Evolutionary conservation across 106 monocot genomes (phyloP).

Genomic region (Platanthera zijinensis): DNA sequence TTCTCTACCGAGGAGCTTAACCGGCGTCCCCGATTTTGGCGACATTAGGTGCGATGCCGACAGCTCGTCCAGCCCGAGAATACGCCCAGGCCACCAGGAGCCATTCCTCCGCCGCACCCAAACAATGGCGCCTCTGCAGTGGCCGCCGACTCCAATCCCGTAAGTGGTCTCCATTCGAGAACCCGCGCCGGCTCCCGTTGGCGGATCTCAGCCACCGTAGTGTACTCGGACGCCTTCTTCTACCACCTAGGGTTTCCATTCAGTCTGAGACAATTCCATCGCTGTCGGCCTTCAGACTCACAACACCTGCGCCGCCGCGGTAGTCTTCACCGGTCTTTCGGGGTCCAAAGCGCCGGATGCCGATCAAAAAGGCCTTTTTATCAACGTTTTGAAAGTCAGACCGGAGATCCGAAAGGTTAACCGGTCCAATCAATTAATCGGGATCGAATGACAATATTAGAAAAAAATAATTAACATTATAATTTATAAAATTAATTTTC

Average conservation of each 20-base stretch:
- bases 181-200: not conserved
- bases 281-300: not conserved
- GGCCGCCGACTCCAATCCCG: constrained; percentile 22
- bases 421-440: no score
- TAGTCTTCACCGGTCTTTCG: not conserved
- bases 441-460: no score
- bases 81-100: constrained; percentile 96
- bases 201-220: constrained; percentile 21
- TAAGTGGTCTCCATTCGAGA: constrained; percentile 18
- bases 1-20: constrained; percentile 89
- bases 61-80: constrained; percentile 80
- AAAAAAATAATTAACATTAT: no score
- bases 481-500: no score
- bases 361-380: constrained; percentile 7
- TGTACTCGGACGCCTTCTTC: constrained; percentile 3
- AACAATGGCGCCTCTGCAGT: constrained; percentile 62
- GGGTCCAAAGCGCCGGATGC: not conserved
- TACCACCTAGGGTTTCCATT: constrained; percentile 30
- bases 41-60: constrained; percentile 86
- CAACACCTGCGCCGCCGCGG: not conserved
- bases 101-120: constrained; percentile 93
- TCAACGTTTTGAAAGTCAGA: no score
- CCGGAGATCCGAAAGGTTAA: no score
- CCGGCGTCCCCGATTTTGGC: constrained; percentile 90
- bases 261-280: constrained; percentile 1